Base-by-base conservation (phyloP, 2,329 filamentous ascomycete species). In the Ceratocystis alfenasii region DNA sequence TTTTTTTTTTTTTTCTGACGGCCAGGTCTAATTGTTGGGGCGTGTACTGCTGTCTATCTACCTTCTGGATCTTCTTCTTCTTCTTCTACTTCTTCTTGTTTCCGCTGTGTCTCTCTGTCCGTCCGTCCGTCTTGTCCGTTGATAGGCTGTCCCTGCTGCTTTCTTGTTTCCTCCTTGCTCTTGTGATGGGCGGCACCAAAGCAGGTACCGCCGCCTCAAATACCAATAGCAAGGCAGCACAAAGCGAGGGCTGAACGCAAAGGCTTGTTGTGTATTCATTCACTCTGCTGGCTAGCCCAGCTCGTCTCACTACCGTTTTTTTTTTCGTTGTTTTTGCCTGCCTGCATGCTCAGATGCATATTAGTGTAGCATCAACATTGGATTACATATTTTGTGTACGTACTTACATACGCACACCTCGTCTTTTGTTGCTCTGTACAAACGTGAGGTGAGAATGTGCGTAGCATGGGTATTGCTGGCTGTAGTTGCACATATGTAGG, bases 191-290 rank as follows among this genome's bases (percentile, higher is more conserved):
- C 25, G 15, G 55, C 33, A 59, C 28, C 25, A 25, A 41, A 36
- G 12, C 55, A 59, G 55, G 30, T 59, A 59, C 55, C 30, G 55
- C 55, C 30, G 25, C 36, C 36, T 41, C 10, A 15, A 15, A 41
- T 41, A 41, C 36, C 55, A 59, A 30, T 8, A n/a, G 17, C 55
- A 59, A 28, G 55, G 28, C 55, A 36, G 55, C 28, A 59, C 55
- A 59, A 59, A 36, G n/a, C 30, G 25, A 59, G 28, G 30, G 55
- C 55, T 59, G 25, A 59, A 59, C 30, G 17, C 25, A 59, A 59
- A 33, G 48, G 22, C 22, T 25, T 53, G 48, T 15, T 53, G 48
- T 53, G 48, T 53, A 41, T 41, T 41, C 36, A 15, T 41, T 41
- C 36, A 15, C 36, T 41, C 36, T 41, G 36, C 8, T 41, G 36